Base-by-base conservation (phyloP, 225 moss, liverwort and hornwort species). In the Bryoerythrophyllum caledonicum region DNA sequence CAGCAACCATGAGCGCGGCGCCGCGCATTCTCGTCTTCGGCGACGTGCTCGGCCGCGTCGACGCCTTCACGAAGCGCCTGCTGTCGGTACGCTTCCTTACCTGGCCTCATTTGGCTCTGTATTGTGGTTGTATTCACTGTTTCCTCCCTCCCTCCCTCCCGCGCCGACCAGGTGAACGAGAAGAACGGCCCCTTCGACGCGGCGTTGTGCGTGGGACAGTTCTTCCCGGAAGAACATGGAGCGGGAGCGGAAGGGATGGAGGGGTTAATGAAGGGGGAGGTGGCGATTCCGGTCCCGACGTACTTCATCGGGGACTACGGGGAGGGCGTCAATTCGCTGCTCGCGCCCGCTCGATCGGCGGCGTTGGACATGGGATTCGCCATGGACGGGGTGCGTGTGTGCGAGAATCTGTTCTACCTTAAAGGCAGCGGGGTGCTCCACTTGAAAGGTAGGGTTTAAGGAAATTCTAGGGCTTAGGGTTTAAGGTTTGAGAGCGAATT, bases 101-200 rank as follows among this genome's bases (percentile, higher is more conserved):
- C 4, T 20, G n/a, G 4, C 34, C 58, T 1, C n/a, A 54, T 65
- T 74, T 57, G 49, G 16, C 48, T 15, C 21, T 32, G 35, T 61
- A 74, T 59, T 52, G 35, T 5, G 59, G 6, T 16, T 0, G 26
- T 28, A 16, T 12, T 59, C 28, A 59, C 14, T 26, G 28, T 26
- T 28, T 26, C 13, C 19, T 61, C 14, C 35, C n/a, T n/a, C n/a
- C n/a, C n/a, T n/a, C n/a, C n/a, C n/a, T n/a, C n/a, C n/a, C n/a
- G n/a, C n/a, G n/a, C n/a, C n/a, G n/a, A n/a, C n/a, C 88, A 95
- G 95, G 95, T 94, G 72, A 91, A 95, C 76, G 92, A 93, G 72
- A 84, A 71, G 60, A 95, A 91, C 80, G 99, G 99, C 10, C 93
- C 93, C 26, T 99, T 99, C 60, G 93, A 90, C 63, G 93, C 85